A percentile compares a stretch with the other conserved stretches of the same genome.
These are phyloP conservation scores for Sphagnum fallax DNA, from an alignment of 228 moss, liverwort and hornwort genomes.

Conservation along the genomic window DNA sequence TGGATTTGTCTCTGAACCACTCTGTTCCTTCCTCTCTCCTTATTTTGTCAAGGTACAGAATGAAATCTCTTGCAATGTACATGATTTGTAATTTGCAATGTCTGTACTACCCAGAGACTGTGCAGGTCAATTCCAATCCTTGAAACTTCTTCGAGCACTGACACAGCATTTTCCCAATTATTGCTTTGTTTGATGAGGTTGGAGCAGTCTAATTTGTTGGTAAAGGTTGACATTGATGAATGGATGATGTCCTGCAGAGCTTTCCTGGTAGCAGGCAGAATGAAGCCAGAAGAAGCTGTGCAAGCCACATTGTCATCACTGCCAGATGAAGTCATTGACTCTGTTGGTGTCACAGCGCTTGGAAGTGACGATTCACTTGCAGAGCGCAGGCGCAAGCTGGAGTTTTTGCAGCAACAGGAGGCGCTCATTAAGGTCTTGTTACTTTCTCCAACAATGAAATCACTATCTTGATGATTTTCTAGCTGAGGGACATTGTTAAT, in stretches of 20 bases:
- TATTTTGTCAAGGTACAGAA: conserved; percentile 74
- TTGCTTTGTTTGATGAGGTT: too few species aligned
- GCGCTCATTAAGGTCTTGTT: conserved; percentile 74
- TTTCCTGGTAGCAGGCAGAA: conserved; percentile 83
- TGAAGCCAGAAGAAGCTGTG: conserved; percentile 82
- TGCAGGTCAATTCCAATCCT: too few species aligned
- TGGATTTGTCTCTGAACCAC: conserved; percentile 61
- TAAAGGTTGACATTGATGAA: not conserved
- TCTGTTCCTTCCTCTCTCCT: conserved; percentile 88
- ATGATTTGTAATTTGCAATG: too few species aligned
- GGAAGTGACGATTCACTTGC: conserved; percentile 74
- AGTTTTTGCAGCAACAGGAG: conserved; percentile 82
- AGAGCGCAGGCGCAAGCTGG: conserved; percentile 91
- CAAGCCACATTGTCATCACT: conserved; percentile 96
- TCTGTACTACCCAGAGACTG: too few species aligned
- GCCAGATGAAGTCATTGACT: conserved; percentile 94
- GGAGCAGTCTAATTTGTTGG: too few species aligned
- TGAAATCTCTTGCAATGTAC: too few species aligned
- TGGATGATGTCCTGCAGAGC: conserved; percentile 39
- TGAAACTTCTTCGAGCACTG: too few species aligned
- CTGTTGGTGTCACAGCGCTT: conserved; percentile 56
- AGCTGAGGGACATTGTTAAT: too few species aligned
- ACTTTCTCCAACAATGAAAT: not conserved
- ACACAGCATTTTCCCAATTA: too few species aligned
- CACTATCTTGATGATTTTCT: too few species aligned